A percentile compares a stretch with the other conserved stretches of the same genome.
phyloP scores from a whole-genome alignment of 495 filamentous ascomycete species.

The Chaetomium fimeti region DNA sequence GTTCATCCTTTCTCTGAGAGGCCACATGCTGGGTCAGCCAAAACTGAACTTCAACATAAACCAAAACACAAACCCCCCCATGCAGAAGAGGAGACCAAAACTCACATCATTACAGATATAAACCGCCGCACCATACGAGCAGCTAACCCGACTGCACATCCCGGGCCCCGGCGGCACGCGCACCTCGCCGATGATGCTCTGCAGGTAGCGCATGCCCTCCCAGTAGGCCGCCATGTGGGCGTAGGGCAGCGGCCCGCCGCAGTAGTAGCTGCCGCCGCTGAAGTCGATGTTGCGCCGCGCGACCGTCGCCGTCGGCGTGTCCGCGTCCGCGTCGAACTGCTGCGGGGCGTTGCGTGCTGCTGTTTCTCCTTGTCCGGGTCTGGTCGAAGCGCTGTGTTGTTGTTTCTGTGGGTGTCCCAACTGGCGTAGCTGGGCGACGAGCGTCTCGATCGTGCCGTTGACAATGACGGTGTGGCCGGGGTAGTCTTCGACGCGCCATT shows the following conservation, averaged over 20 bases:
- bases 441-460: slow-evolving; percentile 9
- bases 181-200: not conserved
- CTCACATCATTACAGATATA: slow-evolving; percentile 37
- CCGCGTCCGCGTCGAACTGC: too few relatives aligned
- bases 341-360: too few relatives aligned
- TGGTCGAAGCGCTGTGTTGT: too few relatives aligned
- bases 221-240: slow-evolving; percentile 15
- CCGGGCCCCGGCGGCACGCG: slow-evolving; percentile 26
- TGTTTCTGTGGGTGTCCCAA: not conserved
- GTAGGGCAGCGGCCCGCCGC: not conserved
- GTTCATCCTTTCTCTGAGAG: not conserved
- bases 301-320: not conserved
- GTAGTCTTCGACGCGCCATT: slow-evolving; percentile 4
- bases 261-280: not conserved
- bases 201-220: slow-evolving; percentile 31
- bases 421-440: slow-evolving; percentile 2
- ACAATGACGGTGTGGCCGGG: slow-evolving; percentile 8
- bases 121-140: slow-evolving; percentile 30
- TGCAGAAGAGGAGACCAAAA: not conserved
- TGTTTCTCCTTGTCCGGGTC: too few relatives aligned
- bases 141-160: slow-evolving; percentile 31
- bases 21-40: not conserved
- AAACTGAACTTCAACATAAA: not conserved
- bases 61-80: not conserved
- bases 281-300: slow-evolving; percentile 3